These are phyloP conservation scores for Trichophyton equinum DNA, from an alignment of 2,329 filamentous ascomycete species.

Conservation along the genomic window DNA sequence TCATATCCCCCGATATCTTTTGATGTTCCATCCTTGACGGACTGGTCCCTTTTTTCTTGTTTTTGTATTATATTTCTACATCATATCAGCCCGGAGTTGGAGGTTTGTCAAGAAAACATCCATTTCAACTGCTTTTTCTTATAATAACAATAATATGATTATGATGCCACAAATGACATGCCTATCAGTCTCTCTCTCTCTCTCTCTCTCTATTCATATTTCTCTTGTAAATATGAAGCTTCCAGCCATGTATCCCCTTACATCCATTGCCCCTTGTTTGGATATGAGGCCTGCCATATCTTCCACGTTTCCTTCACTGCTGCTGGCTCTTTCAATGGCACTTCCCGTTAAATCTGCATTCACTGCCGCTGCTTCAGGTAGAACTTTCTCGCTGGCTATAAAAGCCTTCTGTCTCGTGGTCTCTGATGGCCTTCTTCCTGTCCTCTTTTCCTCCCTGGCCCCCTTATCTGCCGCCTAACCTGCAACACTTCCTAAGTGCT, in stretches of 20 bases:
- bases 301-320: neutral
- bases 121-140: neutral
- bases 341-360: neutral
- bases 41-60: neutral
- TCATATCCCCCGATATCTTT: slow-evolving; percentile 27
- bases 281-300: neutral
- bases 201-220: neutral
- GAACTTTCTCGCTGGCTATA: neutral
- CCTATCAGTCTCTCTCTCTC: neutral
- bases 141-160: neutral
- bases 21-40: neutral
- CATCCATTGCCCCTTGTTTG: neutral
- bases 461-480: neutral
- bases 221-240: neutral
- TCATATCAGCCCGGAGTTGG: neutral
- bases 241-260: neutral
- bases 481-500: neutral
- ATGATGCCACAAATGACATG: neutral
- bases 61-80: neutral
- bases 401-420: neutral
- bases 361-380: neutral
- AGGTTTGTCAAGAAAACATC: neutral
- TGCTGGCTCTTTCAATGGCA: neutral
- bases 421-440: neutral
- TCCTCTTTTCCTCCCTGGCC: neutral